phyloP scores from a whole-genome alignment of 1,284 basidiomycete genomes.

The Earliella scabrosa region DNA sequence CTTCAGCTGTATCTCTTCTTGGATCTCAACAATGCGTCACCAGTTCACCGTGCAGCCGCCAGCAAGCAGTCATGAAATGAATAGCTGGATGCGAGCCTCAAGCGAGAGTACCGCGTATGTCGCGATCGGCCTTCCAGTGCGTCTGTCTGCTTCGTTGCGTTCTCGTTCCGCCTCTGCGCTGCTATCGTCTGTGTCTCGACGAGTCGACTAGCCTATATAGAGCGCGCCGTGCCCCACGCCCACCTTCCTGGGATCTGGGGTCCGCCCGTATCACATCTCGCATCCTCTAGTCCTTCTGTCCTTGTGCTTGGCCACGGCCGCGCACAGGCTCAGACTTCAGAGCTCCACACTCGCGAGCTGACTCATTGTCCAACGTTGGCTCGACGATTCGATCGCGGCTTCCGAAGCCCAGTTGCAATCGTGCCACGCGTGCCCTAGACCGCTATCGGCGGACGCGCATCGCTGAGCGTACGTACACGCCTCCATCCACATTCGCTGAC shows the following conservation, averaged over 20 bases:
- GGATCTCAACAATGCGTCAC: too few relatives aligned
- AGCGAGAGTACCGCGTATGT: too few relatives aligned
- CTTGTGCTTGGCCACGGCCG: not conserved
- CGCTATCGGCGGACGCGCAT: conserved; percentile 8
- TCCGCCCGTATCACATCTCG: conserved; percentile 15
- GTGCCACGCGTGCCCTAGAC: conserved; percentile 4
- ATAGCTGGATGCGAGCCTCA: too few relatives aligned
- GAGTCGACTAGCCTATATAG: conserved; percentile 6
- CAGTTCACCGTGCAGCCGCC: too few relatives aligned
- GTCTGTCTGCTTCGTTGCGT: not conserved
- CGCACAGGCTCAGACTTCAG: not conserved
- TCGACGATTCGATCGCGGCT: not conserved
- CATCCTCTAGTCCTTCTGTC: not conserved
- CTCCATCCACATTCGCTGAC: too few relatives aligned
- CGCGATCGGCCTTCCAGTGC: conserved; percentile 1
- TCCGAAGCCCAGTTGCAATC: too few relatives aligned
- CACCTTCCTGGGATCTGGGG: conserved; percentile 16
- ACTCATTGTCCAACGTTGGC: not conserved
- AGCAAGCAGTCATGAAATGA: too few relatives aligned
- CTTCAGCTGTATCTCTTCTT: too few relatives aligned
- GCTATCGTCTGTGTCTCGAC: conserved; percentile 10
- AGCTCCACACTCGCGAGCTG: too few relatives aligned
- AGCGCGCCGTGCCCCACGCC: conserved; percentile 14
- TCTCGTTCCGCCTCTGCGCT: conserved; percentile 2
- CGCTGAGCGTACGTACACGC: not conserved